phyloP scores from a whole-genome alignment of 257 asterid species.

The Nicotiana attenuata region DNA sequence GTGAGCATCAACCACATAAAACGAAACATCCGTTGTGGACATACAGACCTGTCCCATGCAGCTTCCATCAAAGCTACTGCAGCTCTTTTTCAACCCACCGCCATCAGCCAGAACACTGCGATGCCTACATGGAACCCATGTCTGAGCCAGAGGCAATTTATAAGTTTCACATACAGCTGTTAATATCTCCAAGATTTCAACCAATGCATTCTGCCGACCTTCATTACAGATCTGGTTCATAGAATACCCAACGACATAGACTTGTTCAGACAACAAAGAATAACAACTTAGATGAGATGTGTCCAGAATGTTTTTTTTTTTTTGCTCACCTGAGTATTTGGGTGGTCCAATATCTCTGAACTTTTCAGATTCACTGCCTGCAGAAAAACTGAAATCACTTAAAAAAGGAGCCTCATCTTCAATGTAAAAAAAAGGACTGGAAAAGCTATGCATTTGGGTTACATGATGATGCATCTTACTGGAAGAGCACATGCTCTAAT shows the following conservation, averaged over 20 bases:
- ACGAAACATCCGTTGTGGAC: conserved; percentile 81
- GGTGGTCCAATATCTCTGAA: conserved; percentile 77
- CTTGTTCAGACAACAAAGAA: conserved; percentile 10
- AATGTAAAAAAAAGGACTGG: background rate
- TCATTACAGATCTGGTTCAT: conserved; percentile 70
- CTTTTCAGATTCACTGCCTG: conserved; percentile 95
- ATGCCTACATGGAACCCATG: conserved; percentile 94
- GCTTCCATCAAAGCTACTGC: conserved; percentile 94
- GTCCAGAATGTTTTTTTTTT: background rate
- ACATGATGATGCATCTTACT: background rate
- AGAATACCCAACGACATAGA: conserved; percentile 18
- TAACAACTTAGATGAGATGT: background rate
- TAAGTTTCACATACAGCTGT: conserved; percentile 84
- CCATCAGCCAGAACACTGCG: conserved; percentile 74
- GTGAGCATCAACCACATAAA: conserved; percentile 78
- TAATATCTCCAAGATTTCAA: conserved; percentile 71
- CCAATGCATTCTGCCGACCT: conserved; percentile 84
- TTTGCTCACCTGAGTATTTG: conserved; percentile 60
- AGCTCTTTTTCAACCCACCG: conserved; percentile 77
- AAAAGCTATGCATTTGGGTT: conserved; percentile 1
- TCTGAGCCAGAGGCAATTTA: conserved; percentile 85
- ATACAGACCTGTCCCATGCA: conserved; percentile 91
- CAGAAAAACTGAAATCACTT: conserved; percentile 36
- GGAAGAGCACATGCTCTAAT: background rate
- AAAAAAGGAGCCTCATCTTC: background rate